A percentile compares a stretch with the other conserved stretches of the same genome.
phyloP scores from a whole-genome alignment of 129 eudicot genomes.

The Solidago caesia region DNA sequence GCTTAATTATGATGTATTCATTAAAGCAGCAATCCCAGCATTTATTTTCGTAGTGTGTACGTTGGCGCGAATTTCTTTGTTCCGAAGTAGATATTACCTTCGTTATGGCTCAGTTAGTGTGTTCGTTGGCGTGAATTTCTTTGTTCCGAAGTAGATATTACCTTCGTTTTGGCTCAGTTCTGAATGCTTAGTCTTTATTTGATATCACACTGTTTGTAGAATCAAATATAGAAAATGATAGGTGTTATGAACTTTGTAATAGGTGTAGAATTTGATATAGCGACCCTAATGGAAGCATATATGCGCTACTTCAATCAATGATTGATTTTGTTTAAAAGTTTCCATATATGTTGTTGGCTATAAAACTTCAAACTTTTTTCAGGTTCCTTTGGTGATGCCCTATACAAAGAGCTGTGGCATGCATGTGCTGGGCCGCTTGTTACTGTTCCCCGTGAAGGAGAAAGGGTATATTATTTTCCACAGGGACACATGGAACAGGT shows the following conservation, averaged over 20 bases:
- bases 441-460: constrained; percentile 85
- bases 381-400: constrained; percentile 48
- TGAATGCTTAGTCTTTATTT: background rate
- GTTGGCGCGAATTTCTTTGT: background rate
- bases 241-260: background rate
- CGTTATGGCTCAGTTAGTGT: background rate
- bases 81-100: background rate
- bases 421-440: constrained; percentile 99
- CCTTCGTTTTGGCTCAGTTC: background rate
- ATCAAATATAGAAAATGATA: background rate
- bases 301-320: background rate
- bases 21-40: too few species aligned
- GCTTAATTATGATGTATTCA: background rate
- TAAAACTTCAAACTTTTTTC: constrained; percentile 15
- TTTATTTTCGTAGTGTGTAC: background rate
- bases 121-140: background rate
- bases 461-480: constrained; percentile 68
- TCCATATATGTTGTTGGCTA: constrained; percentile 8
- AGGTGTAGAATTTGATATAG: background rate
- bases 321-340: background rate
- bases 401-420: constrained; percentile 93
- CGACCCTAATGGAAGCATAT: background rate
- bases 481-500: constrained; percentile 99
- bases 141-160: background rate
- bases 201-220: background rate